Base-by-base conservation (phyloP, 106 monocot species). In the Xerophyta viscosa region DNA sequence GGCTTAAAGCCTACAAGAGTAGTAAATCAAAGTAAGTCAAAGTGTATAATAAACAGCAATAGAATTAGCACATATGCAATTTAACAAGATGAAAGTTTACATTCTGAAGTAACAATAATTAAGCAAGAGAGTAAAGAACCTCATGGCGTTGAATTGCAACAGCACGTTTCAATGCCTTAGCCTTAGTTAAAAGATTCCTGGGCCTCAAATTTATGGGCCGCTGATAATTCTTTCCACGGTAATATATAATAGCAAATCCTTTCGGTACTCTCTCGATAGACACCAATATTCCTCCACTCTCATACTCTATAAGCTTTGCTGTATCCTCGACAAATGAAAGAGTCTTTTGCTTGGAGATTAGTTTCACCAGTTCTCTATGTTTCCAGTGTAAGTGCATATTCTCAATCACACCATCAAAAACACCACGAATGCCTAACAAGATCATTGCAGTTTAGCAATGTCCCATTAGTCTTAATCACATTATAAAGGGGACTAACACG, bases 381-480 rank as follows among this genome's bases (percentile, higher is more conserved):
- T 98, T 98, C 96, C 96, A 98, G 48, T 98, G 96, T 68, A 98
- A 74, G 56, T 98, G 96, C 96, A 99, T 99, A 45, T 99, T 99
- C 69, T 90, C 98, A 66, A 99, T 90, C 37, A 99, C 98, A 44
- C 98, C 98, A 69, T 90, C 98, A 77, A 99, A 99, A 66, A 99
- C 90, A 62, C 98, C 98, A 74, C 98, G 79, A 56, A 99, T 80
- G 25, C 96, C 89, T 98, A 45, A 50, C 4, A 65, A 41, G 55
- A 6, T 46, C 20, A 58, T 52, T 60, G 29, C 17, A 48, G 31
- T 33, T 31, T 14, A 58, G 24, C 42, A 27, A 66, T 69, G 24
- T 70, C 36, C 13, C 48, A 28, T 54, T 9, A 39, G n/a, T n/a
- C n/a, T n/a, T n/a, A n/a, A n/a, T n/a, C n/a, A n/a, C n/a, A n/a